Base-by-base conservation (phyloP, 805 yeast species). In the Wickerhamomyces strasburgensis region DNA sequence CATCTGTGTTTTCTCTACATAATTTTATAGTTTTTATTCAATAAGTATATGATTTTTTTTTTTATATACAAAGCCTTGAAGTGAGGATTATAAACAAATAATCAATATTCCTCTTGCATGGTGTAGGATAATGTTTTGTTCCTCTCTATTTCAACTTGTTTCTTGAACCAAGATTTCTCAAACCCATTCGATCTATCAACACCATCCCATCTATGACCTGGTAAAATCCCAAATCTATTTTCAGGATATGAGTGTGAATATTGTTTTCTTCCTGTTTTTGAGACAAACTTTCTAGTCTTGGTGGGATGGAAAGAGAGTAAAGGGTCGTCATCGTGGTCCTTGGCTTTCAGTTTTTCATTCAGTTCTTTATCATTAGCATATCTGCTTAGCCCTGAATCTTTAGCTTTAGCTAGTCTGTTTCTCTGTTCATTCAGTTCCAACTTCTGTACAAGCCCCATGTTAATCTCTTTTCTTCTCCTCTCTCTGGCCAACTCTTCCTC, bases 161-260 rank as follows among this genome's bases (percentile, higher is more conserved):
- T 66, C 31, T 57, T 66, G 45, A 84, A 68, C 68, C 84, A 72
- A 37, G 70, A 64, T 33, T 62, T 65, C 54, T 89, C 98, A 59
- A 84, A 89, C 4, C 96, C 96, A 54, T 82, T 89, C 0, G 94
- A 78, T 41, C 98, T 64, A 59, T 86, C 89, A 2, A 89, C 79
- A 0, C 97, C 97, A 58, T 85, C 95, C 98, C 98, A 89, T 39
- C 85, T 66, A 46, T 67, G 65, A 0, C 97, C 96, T 0, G 96
- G 95, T 5, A 63, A 60, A 11, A 89, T 78, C 3, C 72, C 72
- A 58, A 85, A 89, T 39, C 98, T 63, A 54, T 89, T 89, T 15
- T 73, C 74, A 0, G 85, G 77, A 37, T 60, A 74, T 0, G 67
- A 45, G 0, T 80, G 80, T 19, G 61, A 55, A 48, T 80, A 87